A percentile compares a stretch with the other conserved stretches of the same genome.
These are phyloP conservation scores for Fusarium albosuccineum DNA, from an alignment of 2,329 filamentous ascomycete species.

Conservation along the genomic window DNA sequence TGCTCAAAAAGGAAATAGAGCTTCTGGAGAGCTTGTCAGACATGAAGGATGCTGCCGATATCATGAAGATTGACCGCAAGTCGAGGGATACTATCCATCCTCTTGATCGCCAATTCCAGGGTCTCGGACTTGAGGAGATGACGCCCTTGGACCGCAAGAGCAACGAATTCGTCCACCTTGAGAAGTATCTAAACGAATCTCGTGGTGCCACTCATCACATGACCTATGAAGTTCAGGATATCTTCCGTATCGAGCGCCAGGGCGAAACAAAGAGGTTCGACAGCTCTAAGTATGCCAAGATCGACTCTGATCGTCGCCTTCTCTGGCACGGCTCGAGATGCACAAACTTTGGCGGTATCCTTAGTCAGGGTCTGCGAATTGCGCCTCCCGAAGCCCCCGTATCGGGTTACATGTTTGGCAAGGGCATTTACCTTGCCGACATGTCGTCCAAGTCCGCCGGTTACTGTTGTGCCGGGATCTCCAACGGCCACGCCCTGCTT, in stretches of 20 bases:
- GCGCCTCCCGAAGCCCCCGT: constrained; percentile 86
- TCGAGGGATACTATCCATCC: constrained; percentile 68
- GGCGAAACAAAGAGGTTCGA: constrained; percentile 80
- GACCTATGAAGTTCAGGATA: constrained; percentile 74
- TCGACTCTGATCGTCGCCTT: constrained; percentile 76
- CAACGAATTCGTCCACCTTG: constrained; percentile 74
- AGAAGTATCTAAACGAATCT: constrained; percentile 75
- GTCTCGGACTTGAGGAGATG: constrained; percentile 82
- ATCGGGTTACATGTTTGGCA: constrained; percentile 88
- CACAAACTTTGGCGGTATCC: constrained; percentile 89
- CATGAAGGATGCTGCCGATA: constrained; percentile 84
- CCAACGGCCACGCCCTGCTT: constrained; percentile 78
- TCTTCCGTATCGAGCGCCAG: constrained; percentile 84
- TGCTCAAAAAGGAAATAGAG: constrained; percentile 82
- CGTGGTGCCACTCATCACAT: constrained; percentile 75
- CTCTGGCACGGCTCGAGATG: constrained; percentile 89
- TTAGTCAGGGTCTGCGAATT: constrained; percentile 89
- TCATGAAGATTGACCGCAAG: constrained; percentile 76
- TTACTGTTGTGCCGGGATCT: constrained; percentile 75
- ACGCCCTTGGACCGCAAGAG: constrained; percentile 70
- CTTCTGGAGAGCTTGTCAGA: constrained; percentile 85
- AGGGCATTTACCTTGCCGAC: constrained; percentile 89
- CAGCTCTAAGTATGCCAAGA: constrained; percentile 64
- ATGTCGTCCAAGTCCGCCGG: constrained; percentile 86
- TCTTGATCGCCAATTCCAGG: constrained; percentile 79